Evolutionary conservation across 805 yeast species (phyloP).

Genomic region (Yarrowia porcina): DNA sequence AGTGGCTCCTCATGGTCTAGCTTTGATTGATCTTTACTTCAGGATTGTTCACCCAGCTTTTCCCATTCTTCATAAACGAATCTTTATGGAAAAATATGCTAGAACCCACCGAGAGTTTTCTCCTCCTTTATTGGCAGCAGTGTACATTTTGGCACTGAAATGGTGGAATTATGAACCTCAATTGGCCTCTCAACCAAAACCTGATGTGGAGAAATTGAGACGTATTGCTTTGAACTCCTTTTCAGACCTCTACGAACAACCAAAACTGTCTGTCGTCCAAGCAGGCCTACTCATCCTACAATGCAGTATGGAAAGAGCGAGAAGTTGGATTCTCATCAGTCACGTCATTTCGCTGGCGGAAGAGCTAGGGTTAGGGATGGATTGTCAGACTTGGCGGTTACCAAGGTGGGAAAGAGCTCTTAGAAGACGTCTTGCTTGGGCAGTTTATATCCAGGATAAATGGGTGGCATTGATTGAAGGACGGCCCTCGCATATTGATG

Average conservation of each 20-base stretch:
- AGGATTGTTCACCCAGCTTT: constrained; percentile 85
- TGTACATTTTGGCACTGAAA: constrained; percentile 80
- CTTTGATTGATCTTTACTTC: constrained; percentile 65
- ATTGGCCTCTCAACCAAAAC: constrained; percentile 71
- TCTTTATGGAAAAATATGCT: constrained; percentile 84
- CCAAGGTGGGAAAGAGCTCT: constrained; percentile 95
- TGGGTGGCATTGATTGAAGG: constrained; percentile 83
- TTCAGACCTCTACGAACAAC: constrained; percentile 72
- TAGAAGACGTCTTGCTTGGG: constrained; percentile 90
- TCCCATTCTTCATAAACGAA: constrained; percentile 87
- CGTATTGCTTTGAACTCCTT: constrained; percentile 65
- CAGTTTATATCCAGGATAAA: constrained; percentile 86
- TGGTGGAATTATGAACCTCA: constrained; percentile 93
- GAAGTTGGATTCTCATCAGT: constrained; percentile 82
- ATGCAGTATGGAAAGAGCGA: constrained; percentile 52
- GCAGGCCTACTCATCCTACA: constrained; percentile 80
- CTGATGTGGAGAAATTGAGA: constrained; percentile 67
- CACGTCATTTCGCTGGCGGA: constrained; percentile 86
- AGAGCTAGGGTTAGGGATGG: constrained; percentile 86
- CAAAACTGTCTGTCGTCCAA: constrained; percentile 87
- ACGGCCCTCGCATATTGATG: constrained; percentile 75
- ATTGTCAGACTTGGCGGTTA: constrained; percentile 84
- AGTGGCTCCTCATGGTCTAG: constrained; percentile 90
- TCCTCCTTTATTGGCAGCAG: constrained; percentile 87
- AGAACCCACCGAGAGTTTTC: constrained; percentile 89